A percentile compares a stretch with the other conserved stretches of the same genome.
phyloP scores from a whole-genome alignment of 441 rosid species.

The Viola pubescens region DNA sequence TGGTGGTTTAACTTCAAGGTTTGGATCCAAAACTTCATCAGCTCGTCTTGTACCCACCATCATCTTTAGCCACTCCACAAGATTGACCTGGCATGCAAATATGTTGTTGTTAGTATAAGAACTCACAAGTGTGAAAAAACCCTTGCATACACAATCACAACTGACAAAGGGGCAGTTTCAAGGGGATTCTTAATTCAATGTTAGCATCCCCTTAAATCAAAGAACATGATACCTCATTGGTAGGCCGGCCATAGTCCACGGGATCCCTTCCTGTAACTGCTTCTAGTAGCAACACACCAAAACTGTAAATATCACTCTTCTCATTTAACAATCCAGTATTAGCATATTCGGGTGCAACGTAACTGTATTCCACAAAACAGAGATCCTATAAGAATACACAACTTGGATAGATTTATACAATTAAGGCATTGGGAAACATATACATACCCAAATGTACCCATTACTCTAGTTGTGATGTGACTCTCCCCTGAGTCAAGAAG shows the following conservation, averaged over 20 bases:
- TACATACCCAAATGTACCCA: constrained; percentile 94
- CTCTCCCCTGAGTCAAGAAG: constrained; percentile 84
- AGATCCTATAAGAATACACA: constrained; percentile 1
- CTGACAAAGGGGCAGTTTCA: neutral
- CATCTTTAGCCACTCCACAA: constrained; percentile 94
- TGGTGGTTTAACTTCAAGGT: constrained; percentile 58
- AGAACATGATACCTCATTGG: constrained; percentile 54
- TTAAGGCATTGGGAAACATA: neutral
- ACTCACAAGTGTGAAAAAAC: neutral
- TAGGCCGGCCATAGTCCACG: constrained; percentile 86
- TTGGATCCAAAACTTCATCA: constrained; percentile 84
- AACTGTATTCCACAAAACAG: constrained; percentile 34
- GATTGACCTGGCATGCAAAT: constrained; percentile 53
- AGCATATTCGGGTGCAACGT: constrained; percentile 98
- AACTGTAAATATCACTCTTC: constrained; percentile 93
- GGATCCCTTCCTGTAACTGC: constrained; percentile 95
- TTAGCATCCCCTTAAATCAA: neutral
- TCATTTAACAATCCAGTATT: constrained; percentile 88
- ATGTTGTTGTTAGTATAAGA: constrained; percentile 4
- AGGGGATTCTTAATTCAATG: constrained; percentile 1
- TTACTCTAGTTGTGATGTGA: constrained; percentile 89
- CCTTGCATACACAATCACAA: neutral
- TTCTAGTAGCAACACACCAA: constrained; percentile 86
- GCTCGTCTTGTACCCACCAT: constrained; percentile 90
- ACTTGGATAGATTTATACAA: neutral